Evolutionary conservation across 257 asterid species (phyloP).

Genomic region (Lavandula angustifolia): DNA sequence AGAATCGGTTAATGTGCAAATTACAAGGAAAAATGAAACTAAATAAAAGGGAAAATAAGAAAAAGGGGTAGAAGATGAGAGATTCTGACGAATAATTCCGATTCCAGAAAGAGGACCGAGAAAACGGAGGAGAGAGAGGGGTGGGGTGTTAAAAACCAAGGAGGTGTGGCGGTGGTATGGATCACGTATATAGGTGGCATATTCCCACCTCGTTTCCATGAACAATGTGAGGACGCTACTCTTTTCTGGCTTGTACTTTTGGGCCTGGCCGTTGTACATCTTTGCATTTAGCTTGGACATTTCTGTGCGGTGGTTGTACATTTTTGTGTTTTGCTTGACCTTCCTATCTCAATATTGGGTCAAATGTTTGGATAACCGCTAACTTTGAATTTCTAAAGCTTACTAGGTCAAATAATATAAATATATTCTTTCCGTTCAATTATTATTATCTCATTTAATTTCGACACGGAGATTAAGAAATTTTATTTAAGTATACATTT

Average conservation of each 20-base stretch:
- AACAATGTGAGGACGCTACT: too few relatives aligned
- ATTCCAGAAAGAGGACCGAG: conserved; percentile 35
- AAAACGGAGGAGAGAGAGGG: not conserved
- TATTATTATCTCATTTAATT: too few relatives aligned
- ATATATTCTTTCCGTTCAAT: too few relatives aligned
- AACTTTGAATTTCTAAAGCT: not conserved
- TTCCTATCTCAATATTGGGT: not conserved
- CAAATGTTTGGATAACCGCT: not conserved
- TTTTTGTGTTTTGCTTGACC: not conserved
- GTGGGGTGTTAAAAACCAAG: conserved; percentile 14
- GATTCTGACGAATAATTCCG: conserved; percentile 53
- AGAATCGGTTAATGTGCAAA: conserved; percentile 31
- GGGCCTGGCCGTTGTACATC: not conserved
- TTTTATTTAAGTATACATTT: too few relatives aligned
- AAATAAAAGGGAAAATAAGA: not conserved
- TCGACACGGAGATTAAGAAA: too few relatives aligned
- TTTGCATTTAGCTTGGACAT: not conserved
- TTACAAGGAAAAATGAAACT: not conserved
- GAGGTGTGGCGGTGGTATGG: conserved; percentile 30
- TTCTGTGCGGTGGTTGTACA: not conserved
- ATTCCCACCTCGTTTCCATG: not conserved
- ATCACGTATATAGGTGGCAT: conserved; percentile 20
- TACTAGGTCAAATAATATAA: too few relatives aligned
- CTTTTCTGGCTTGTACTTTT: not conserved
- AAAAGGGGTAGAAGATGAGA: conserved; percentile 5